Base-by-base conservation (phyloP, 306 rosid species). In the Oxytropis ochrocephala region DNA sequence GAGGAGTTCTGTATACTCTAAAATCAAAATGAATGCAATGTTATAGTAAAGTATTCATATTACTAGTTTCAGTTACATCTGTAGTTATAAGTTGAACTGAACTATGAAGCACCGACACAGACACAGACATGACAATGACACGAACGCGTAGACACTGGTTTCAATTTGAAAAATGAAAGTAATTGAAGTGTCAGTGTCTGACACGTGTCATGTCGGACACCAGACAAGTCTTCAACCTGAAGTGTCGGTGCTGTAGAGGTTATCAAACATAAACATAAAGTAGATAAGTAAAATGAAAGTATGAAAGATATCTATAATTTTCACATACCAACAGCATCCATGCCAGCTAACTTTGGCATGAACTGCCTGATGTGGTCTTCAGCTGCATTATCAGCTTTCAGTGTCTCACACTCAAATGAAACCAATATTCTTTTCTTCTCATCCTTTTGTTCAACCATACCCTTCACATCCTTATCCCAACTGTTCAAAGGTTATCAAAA, bases 311-410 rank as follows among this genome's bases (percentile, higher is more conserved):
- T 16, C 3, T 38, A 9, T 30, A 17, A 70, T 85, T 67, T 83
- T 54, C 29, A 79, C 94, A 64, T 88, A 91, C 97, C 97, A 60
- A 94, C 87, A 70, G 97, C 99, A 81, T 94, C 94, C 43, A 88
- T 80, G 36, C 97, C 97, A 2, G 88, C 85, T 78, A 91, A 77
- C 73, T 94, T 94, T 53, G 99, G 97, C 91, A 94, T 66, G 82
- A 87, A 94, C 68, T 87, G 83, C 54, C 44, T 85, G 81, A 91
- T 86, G 79, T 91, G 99, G 19, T 91, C 99, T 85, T 94, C 95
- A 17, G 97, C 97, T 39, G 94, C 96, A 66, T 80, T 52, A 5
- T 94, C 96, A 11, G 99, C 85, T 84, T 92, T 94, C 78, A 94
- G 80, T 18, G 92, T 94, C 73, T 85, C 79, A 63, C 96, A 89